Conservation (phyloP, 116 monocot genomes). For the Cymodocea nodosa region DNA sequence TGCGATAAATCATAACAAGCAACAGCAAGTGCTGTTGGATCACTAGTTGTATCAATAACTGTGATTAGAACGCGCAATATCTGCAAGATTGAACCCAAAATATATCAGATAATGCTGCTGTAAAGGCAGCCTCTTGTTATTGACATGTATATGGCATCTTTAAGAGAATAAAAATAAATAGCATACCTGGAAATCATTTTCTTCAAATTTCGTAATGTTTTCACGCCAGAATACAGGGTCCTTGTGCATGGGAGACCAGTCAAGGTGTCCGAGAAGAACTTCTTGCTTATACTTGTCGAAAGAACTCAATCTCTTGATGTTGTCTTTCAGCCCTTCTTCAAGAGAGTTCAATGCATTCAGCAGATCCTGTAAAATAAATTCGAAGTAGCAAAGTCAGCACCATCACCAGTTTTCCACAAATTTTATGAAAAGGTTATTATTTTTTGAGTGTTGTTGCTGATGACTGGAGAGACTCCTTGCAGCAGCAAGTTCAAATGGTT, state of each 20-base stretch:
- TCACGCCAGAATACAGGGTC: slow-evolving; percentile 91
- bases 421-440: too few species aligned
- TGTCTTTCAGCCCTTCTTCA: slow-evolving; percentile 68
- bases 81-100: slow-evolving; percentile 20
- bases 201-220: slow-evolving; percentile 81
- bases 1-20: slow-evolving; percentile 89
- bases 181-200: slow-evolving; percentile 89
- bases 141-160: not conserved
- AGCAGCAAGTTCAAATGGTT: too few species aligned
- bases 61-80: slow-evolving; percentile 78
- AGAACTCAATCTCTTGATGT: slow-evolving; percentile 74
- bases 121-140: not conserved
- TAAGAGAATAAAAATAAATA: not conserved
- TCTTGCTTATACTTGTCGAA: slow-evolving; percentile 94
- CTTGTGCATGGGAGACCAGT: slow-evolving; percentile 95
- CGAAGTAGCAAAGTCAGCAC: not conserved
- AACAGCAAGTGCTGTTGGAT: slow-evolving; percentile 79
- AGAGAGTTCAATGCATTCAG: slow-evolving; percentile 65
- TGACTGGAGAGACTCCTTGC: too few species aligned
- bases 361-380: slow-evolving; percentile 44
- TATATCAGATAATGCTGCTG: not conserved
- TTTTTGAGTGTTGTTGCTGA: too few species aligned
- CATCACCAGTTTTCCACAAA: too few species aligned
- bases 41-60: slow-evolving; percentile 66
- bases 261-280: slow-evolving; percentile 79